Evolutionary conservation across 306 rosid genomes (phyloP), one percentile per base, ranked within the genome.

Genomic region (Astragalus glycyphyllos): DNA sequence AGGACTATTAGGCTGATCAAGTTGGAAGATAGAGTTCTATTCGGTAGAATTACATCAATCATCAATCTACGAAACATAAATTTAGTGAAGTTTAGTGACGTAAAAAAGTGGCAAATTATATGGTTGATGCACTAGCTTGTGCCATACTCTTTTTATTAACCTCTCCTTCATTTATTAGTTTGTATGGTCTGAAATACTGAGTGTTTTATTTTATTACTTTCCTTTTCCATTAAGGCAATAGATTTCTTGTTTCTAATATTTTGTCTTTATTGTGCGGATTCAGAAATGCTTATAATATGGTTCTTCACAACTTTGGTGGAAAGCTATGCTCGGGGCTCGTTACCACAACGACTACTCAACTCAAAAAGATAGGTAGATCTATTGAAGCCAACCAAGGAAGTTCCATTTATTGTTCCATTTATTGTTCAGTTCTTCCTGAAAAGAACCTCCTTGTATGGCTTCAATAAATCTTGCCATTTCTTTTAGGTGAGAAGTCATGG

Each of bases 321-420:
- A 26, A 26, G 4, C 31, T 26, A 1, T 88, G 88, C 80, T 72
- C 84, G 8, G 92, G n/a, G 10, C 77, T 91, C 67, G 92, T 86
- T 48, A 51, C 67, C 7, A 88, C 97, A 17, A 85, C 89, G 96
- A 82, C 91, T 64, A 59, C 69, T 23, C 94, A 89, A 76, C 92
- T 87, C 64, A 80, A 78, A 78, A 94, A 84, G 56, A 92, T 92
- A 71, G 88, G 92, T 1, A 80, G 72, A 77, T 85, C 76, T 13
- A 63, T 92, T 83, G 96, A 89, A 78, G 90, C 75, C 35, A 86
- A 89, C 12, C 92, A 86, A 76, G 97, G 96, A 65, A 86, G 78
- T 46, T 76, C 82, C 74, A 84, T 92, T 84, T 83, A n/a, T n/a
- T n/a, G n/a, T n/a, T n/a, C n/a, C n/a, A n/a, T n/a, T n/a, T n/a